phyloP scores from a whole-genome alignment of 208 protist species.

The Crithidia brevicula region DNA sequence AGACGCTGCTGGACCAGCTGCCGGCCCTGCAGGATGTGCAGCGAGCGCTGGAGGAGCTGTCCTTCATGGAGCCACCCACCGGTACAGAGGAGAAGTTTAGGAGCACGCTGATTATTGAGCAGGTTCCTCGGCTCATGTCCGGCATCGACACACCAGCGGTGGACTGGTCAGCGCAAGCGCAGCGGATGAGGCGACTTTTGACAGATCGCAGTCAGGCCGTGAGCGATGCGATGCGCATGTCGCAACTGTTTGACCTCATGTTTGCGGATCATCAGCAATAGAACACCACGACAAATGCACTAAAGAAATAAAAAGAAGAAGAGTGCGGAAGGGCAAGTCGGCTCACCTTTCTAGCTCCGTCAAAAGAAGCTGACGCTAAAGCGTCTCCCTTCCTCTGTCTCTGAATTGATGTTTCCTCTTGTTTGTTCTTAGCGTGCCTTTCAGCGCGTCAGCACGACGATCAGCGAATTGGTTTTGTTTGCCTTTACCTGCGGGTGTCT shows the following conservation, averaged over 20 bases:
- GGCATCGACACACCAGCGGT: conserved; percentile 41
- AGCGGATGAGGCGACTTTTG: conserved; percentile 45
- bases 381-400: too few species aligned
- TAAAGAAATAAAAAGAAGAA: not conserved
- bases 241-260: conserved; percentile 82
- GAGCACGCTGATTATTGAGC: conserved; percentile 86
- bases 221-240: conserved; percentile 76
- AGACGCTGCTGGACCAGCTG: conserved; percentile 92
- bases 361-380: too few species aligned
- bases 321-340: too few species aligned
- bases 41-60: conserved; percentile 89
- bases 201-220: conserved; percentile 47
- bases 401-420: too few species aligned
- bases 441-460: too few species aligned
- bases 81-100: conserved; percentile 91
- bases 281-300: not conserved
- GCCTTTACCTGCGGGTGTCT: too few species aligned
- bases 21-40: conserved; percentile 83
- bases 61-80: conserved; percentile 85
- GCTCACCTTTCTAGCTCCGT: too few species aligned
- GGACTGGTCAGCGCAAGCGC: conserved; percentile 40
- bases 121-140: conserved; percentile 82
- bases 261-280: conserved; percentile 36
- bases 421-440: not conserved
- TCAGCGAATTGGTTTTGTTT: too few species aligned